Conservation (phyloP, 345 rosid species). For the Crucihimalaya himalaica region DNA sequence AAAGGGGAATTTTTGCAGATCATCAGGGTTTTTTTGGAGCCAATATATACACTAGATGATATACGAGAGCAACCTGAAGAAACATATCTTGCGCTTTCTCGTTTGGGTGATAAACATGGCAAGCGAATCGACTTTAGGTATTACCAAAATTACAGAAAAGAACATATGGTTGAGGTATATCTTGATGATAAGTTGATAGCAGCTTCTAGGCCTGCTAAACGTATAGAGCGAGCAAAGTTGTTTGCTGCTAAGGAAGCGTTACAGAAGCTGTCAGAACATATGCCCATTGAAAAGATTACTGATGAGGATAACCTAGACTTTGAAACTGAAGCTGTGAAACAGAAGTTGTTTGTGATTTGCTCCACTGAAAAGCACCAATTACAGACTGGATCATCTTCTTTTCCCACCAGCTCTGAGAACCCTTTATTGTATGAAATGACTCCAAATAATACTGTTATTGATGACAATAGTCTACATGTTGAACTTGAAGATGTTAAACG, state of each 20-base stretch:
- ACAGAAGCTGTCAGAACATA: constrained; percentile 35
- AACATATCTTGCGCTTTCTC: constrained; percentile 41
- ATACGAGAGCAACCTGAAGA: constrained; percentile 40
- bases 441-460: background rate
- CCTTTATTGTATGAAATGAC: constrained; percentile 16
- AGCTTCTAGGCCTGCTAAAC: constrained; percentile 45
- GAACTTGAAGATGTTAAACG: background rate
- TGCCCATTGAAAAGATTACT: no score
- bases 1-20: constrained; percentile 43
- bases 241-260: constrained; percentile 55
- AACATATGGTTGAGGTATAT: constrained; percentile 44
- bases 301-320: background rate
- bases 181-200: constrained; percentile 47
- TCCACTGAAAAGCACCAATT: background rate
- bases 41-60: constrained; percentile 37
- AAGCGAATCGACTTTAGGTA: background rate
- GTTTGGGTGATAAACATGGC: constrained; percentile 47
- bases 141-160: background rate
- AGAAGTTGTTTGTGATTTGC: constrained; percentile 53
- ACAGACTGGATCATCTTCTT: constrained; percentile 41
- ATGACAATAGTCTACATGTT: background rate
- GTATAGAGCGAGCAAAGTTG: constrained; percentile 52
- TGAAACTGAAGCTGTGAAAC: constrained; percentile 51
- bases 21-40: constrained; percentile 61
- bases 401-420: constrained; percentile 26